Evolutionary conservation across 179 eudicot genomes (phyloP).

Genomic region (Silene coronaria): DNA sequence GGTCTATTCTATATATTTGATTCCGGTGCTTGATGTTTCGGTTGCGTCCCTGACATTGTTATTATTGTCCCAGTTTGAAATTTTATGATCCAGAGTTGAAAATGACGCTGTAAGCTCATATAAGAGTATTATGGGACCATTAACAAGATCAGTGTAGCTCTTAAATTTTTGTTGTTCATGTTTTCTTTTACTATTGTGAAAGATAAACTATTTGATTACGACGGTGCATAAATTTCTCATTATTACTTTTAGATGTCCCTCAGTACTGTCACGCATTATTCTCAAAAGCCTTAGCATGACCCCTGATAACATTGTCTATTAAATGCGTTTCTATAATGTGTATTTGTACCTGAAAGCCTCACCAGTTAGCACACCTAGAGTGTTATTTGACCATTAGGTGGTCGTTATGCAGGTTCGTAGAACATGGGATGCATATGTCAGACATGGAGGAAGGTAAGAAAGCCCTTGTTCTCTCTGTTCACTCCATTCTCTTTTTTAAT

Average conservation of each 20-base stretch:
- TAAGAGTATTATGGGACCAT: background rate
- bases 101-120: background rate
- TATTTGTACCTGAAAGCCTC: constrained; percentile 4
- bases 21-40: no score
- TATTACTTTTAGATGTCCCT: background rate
- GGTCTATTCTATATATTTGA: no score
- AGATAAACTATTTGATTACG: no score
- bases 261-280: background rate
- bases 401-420: constrained; percentile 67
- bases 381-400: constrained; percentile 9
- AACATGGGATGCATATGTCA: constrained; percentile 83
- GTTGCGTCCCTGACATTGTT: no score
- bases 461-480: background rate
- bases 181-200: no score
- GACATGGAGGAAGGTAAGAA: constrained; percentile 87
- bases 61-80: no score
- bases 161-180: no score
- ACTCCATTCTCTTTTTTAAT: background rate
- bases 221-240: background rate
- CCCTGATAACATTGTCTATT: background rate
- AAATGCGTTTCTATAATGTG: background rate
- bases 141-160: background rate
- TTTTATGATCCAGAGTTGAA: no score
- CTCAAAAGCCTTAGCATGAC: background rate
- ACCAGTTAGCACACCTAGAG: background rate